Base-by-base conservation (phyloP, 2,329 filamentous ascomycete species). In the Cryphonectria naterciae region DNA sequence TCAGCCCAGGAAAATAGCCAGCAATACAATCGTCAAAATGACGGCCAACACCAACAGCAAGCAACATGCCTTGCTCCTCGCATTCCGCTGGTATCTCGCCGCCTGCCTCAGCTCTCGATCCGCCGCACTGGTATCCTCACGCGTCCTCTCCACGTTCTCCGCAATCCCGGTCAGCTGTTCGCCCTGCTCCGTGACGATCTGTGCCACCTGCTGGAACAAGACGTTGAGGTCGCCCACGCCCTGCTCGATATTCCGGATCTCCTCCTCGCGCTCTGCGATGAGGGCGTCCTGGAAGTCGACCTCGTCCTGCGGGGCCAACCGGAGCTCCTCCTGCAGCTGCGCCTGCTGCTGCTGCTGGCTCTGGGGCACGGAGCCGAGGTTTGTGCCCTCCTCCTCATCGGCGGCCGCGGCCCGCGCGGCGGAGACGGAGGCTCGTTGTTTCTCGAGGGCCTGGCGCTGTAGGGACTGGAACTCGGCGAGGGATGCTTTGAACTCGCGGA, bases 171-270 rank as follows among this genome's bases (percentile, higher is more conserved):
- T 92, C 41, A 99, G 85, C 81, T 93, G 89, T 76, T 94, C 93
- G 66, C 96, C 96, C 83, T 99, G 96, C 82, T 98, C 95, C 73
- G 90, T 90, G 66, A 99, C 95, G 80, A 99, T 98, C 80, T 97
- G 94, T 63, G 95, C 96, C n/a, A 99, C 94, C 83, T 99, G 95
- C 74, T 95, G 88, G 86, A 99, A 99, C 60, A 99, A 87, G 78
- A 98, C 96, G 77, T 99, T 99, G 73, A 99, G 85, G 78, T 99
- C 96, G 69, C 93, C 93, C 8, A 99, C 96, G 69, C 93, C 94
- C 81, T 98, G 95, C 83, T 98, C 96, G 77, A 99, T 99, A 79
- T 97, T 97, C 73, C 95, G 91, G 75, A 99, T 99, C 84, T 99
- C 96, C 70, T 94, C 91, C 81, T 99, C 96, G 68, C 97, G 94